phyloP scores from a whole-genome alignment of 768 basidiomycete species.

The Cyclocybe aegerita region DNA sequence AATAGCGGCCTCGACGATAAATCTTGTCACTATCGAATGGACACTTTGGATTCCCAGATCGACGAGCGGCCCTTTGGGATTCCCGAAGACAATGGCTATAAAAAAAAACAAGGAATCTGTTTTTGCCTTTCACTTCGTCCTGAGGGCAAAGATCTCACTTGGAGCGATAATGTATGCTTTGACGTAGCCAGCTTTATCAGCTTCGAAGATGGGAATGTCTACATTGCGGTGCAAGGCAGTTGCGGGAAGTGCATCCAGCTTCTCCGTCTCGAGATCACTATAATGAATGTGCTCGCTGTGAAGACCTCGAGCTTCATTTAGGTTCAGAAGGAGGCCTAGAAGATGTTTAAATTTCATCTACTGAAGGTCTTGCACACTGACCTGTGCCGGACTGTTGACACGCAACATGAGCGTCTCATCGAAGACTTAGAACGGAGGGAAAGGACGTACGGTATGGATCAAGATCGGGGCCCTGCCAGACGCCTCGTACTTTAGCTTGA shows the following conservation, averaged over 20 bases:
- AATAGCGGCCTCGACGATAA: constrained; percentile 19
- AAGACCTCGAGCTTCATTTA: constrained; percentile 38
- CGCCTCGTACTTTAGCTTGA: constrained; percentile 41
- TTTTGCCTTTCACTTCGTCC: too few relatives aligned
- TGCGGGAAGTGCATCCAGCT: constrained; percentile 38
- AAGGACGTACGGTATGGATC: constrained; percentile 55
- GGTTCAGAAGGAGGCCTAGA: constrained; percentile 36
- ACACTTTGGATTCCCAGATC: constrained; percentile 26
- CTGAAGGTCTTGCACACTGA: constrained; percentile 38
- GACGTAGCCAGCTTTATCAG: constrained; percentile 45
- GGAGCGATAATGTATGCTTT: constrained; percentile 46
- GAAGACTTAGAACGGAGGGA: background rate
- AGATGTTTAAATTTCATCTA: background rate
- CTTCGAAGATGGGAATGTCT: constrained; percentile 40
- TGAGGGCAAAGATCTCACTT: constrained; percentile 6
- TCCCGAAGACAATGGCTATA: constrained; percentile 25
- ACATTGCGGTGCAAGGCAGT: constrained; percentile 43
- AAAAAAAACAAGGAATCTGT: too few relatives aligned
- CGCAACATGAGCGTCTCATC: background rate
- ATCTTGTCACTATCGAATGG: constrained; percentile 23
- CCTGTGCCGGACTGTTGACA: constrained; percentile 2
- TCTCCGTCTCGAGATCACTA: constrained; percentile 40
- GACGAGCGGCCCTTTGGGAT: constrained; percentile 21
- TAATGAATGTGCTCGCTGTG: constrained; percentile 30
- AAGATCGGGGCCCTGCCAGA: constrained; percentile 43